Percentiles rank a stretch among this genome's conserved stretches.
phyloP scores from a whole-genome alignment of 805 yeast species.

The Wickerhamomyces silvicola region DNA sequence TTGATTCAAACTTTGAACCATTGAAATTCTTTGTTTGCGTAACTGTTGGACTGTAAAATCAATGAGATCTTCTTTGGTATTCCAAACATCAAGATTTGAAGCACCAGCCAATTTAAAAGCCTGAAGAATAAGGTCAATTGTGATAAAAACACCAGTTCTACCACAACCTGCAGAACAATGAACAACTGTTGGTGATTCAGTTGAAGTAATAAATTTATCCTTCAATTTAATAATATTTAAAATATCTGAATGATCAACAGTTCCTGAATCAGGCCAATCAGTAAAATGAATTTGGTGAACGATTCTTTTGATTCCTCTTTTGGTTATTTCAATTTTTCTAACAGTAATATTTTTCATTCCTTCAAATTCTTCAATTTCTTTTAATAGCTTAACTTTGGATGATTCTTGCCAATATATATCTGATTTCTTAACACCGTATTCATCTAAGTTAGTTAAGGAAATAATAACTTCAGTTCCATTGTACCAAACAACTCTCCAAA shows the following conservation, averaged over 20 bases:
- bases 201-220: slow-evolving; percentile 15
- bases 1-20: slow-evolving; percentile 76
- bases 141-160: slow-evolving; percentile 84
- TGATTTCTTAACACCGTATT: slow-evolving; percentile 74
- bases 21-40: slow-evolving; percentile 62
- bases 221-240: slow-evolving; percentile 26
- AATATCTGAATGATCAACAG: slow-evolving; percentile 36
- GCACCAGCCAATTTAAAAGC: slow-evolving; percentile 11
- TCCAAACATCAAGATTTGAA: slow-evolving; percentile 31
- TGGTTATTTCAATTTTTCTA: slow-evolving; percentile 20
- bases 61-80: slow-evolving; percentile 44
- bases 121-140: slow-evolving; percentile 40
- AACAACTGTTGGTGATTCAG: slow-evolving; percentile 51
- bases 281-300: slow-evolving; percentile 69
- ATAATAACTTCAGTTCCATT: slow-evolving; percentile 63
- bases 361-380: slow-evolving; percentile 23
- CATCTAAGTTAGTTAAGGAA: slow-evolving; percentile 70
- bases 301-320: slow-evolving; percentile 26
- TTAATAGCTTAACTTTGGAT: slow-evolving; percentile 27
- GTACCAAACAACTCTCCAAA: slow-evolving; percentile 77
- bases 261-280: slow-evolving; percentile 82
- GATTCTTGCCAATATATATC: slow-evolving; percentile 74
- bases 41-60: slow-evolving; percentile 54
- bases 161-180: slow-evolving; percentile 99
- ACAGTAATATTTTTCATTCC: slow-evolving; percentile 27